Conservation (phyloP, 2,329 filamentous ascomycete species). For the Cytospora schulzeri region DNA sequence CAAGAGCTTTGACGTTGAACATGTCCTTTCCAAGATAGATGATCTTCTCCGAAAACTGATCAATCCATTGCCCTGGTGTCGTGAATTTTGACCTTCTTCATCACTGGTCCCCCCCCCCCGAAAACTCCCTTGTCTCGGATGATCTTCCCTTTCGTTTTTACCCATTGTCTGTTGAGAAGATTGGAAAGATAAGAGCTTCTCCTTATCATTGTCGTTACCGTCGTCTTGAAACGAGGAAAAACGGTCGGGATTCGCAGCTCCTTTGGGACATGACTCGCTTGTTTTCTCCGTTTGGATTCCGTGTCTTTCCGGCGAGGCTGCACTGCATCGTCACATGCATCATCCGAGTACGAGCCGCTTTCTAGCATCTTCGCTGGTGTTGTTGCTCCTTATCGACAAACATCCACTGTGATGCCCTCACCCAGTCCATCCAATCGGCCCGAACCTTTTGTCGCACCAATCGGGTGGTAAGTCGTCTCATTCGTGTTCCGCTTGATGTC, state of each 20-base stretch:
- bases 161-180: not conserved
- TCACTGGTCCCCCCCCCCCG: not conserved
- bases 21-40: not conserved
- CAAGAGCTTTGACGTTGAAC: no score
- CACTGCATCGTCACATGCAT: not conserved
- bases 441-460: conserved; percentile 22
- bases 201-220: no score
- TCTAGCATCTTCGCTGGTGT: conserved; percentile 16
- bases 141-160: not conserved
- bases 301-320: conserved; percentile 9
- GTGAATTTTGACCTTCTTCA: conserved; percentile 25
- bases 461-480: conserved; percentile 23
- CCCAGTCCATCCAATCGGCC: conserved; percentile 17
- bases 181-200: no score
- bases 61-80: conserved; percentile 1
- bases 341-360: conserved; percentile 13
- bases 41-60: conserved; percentile 1
- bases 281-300: conserved; percentile 13
- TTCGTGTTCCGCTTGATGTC: not conserved
- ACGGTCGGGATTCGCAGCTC: conserved; percentile 14
- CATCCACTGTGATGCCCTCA: conserved; percentile 20
- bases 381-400: not conserved
- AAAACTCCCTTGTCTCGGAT: not conserved
- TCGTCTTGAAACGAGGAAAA: not conserved
- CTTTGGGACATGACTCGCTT: conserved; percentile 24